Base-by-base conservation (phyloP, 2,329 filamentous ascomycete genomes). In the Dactylonectria estremocensis region DNA sequence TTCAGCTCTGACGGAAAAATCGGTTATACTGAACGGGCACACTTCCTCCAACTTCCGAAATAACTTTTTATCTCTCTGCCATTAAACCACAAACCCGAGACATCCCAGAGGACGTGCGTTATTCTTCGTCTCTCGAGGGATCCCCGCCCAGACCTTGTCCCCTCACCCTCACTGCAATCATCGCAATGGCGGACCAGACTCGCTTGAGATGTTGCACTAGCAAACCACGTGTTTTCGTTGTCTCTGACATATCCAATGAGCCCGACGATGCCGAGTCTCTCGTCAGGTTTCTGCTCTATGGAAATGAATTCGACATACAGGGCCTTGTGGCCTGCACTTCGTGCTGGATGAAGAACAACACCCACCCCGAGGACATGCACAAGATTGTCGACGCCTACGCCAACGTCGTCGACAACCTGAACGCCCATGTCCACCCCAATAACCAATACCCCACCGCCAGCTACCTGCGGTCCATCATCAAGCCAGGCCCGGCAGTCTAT, bases 171-270 rank as follows among this genome's bases (percentile, higher is more conserved):
- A 28, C 24, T 28, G 24, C 24, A 28, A 28, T 28, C 24, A 28
- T 28, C 24, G 24, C 24, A 28, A 28, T 28, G 24, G 24, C 24
- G 24, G 24, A 28, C 24, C 24, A 28, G 24, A 28, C 24, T 28
- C 24, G 24, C 24, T 28, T 28, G 24, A 28, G 24, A 28, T 28
- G 24, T 28, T 28, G 24, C 24, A 28, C 24, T 28, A 28, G 24
- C 24, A 80, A 80, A 68, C 80, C 79, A 3, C 76, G 78, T 8
- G 79, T 83, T 9, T 83, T 84, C 20, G 78, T 84, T 61, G 58
- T 84, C 18, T 80, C 82, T 10, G 83, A 85, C 54, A 85, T 85
- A 62, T 81, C 81, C 55, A 85, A 85, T 68, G 83, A 85, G 68
- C 83, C 83, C 1, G 83, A 85, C 61, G 83, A 86, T 71, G 78